These are phyloP conservation scores for Suhomyces coccinellae DNA, from an alignment of 1,139 yeast species.

Conservation along the genomic window DNA sequence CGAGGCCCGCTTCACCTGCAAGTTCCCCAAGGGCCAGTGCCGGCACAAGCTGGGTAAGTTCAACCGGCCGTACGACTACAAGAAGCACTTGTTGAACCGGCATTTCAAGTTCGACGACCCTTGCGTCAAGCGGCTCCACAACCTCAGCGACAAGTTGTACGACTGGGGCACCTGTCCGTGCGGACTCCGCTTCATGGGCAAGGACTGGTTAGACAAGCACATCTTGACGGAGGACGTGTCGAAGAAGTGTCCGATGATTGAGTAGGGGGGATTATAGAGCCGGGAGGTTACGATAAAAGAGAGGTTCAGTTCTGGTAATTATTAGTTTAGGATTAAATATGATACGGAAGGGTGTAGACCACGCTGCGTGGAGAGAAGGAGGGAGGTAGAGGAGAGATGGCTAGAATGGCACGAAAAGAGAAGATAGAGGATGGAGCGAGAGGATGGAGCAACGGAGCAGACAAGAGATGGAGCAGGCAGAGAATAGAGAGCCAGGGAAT, in stretches of 20 bases:
- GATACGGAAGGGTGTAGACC: background rate
- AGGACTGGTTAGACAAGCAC: slow-evolving; percentile 60
- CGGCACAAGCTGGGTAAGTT: slow-evolving; percentile 58
- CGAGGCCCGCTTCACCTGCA: slow-evolving; percentile 58
- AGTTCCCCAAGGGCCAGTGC: slow-evolving; percentile 56
- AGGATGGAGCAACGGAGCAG: too few species aligned
- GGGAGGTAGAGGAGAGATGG: too few species aligned
- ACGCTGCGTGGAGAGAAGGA: too few species aligned
- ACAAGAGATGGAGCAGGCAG: too few species aligned
- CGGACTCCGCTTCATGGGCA: slow-evolving; percentile 51
- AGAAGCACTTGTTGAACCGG: slow-evolving; percentile 63
- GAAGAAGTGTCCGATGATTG: slow-evolving; percentile 31
- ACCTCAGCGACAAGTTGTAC: slow-evolving; percentile 53
- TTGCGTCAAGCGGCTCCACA: slow-evolving; percentile 49
- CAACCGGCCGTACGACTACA: slow-evolving; percentile 69
- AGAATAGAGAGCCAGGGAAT: too few species aligned
- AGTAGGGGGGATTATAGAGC: slow-evolving; percentile 5
- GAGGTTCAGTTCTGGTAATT: slow-evolving; percentile 3
- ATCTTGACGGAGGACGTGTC: slow-evolving; percentile 37
- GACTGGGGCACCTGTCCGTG: slow-evolving; percentile 60
- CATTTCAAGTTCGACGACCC: slow-evolving; percentile 60
- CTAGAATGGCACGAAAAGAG: too few species aligned
- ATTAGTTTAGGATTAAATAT: slow-evolving; percentile 1
- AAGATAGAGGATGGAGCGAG: too few species aligned
- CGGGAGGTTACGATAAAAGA: background rate